Conservation (phyloP, 371 early-diverging fungal genomes). For the Apophysomyces ossiformis region DNA sequence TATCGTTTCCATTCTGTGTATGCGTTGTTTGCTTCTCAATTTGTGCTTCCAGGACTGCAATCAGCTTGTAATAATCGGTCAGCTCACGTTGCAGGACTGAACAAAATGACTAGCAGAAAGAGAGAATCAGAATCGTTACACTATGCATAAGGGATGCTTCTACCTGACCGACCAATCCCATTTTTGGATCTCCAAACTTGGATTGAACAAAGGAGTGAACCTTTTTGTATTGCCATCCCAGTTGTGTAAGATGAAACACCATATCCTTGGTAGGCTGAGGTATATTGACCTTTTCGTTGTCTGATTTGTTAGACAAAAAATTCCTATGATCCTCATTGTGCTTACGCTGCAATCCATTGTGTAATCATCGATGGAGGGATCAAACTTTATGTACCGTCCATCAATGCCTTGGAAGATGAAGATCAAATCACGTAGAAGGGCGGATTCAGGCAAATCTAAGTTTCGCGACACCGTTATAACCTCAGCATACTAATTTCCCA, state of each 20-base stretch:
- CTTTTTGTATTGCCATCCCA: constrained; percentile 74
- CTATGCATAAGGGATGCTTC: neutral
- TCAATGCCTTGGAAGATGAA: constrained; percentile 95
- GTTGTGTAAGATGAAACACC: constrained; percentile 62
- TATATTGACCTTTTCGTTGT: constrained; percentile 42
- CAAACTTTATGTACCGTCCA: constrained; percentile 80
- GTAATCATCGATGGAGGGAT: constrained; percentile 50
- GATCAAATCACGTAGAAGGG: constrained; percentile 82
- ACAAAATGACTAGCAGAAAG: constrained; percentile 72
- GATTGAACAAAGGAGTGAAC: constrained; percentile 55
- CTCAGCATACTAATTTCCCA: constrained; percentile 7
- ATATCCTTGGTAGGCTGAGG: constrained; percentile 64
- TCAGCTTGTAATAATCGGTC: constrained; percentile 78
- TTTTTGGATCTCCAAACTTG: constrained; percentile 44
- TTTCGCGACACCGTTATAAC: constrained; percentile 26
- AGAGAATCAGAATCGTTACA: neutral
- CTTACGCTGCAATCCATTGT: constrained; percentile 54
- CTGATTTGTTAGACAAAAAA: neutral
- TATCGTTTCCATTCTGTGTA: constrained; percentile 5
- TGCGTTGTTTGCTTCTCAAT: constrained; percentile 53
- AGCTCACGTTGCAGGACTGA: constrained; percentile 81
- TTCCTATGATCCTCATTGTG: constrained; percentile 30
- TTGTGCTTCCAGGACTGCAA: constrained; percentile 86
- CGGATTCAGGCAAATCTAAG: constrained; percentile 62
- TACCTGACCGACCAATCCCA: constrained; percentile 72